These are phyloP conservation scores for Yamadazyma insecticola DNA, from an alignment of 805 yeast genomes.

Conservation along the genomic window DNA sequence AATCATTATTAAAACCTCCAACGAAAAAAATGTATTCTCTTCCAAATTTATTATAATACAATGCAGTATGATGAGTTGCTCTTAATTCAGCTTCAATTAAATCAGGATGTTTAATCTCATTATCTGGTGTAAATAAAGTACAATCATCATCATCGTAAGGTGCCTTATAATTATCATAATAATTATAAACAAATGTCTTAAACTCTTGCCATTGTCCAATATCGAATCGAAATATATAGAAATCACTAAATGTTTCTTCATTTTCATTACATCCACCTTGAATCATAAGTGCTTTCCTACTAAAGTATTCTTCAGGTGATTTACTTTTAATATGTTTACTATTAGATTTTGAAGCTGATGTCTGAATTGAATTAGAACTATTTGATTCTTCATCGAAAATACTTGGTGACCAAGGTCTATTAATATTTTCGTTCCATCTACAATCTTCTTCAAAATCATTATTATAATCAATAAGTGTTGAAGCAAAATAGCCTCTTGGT, in stretches of 20 bases:
- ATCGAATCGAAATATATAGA: conserved; percentile 28
- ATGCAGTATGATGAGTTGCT: conserved; percentile 37
- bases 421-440: conserved; percentile 9
- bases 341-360: conserved; percentile 7
- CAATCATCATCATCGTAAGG: conserved; percentile 29
- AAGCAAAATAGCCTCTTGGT: conserved; percentile 38
- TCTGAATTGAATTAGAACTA: conserved; percentile 8
- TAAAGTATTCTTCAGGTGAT: conserved; percentile 16
- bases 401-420: conserved; percentile 9
- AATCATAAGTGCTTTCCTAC: conserved; percentile 26
- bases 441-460: conserved; percentile 16
- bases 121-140: conserved; percentile 16
- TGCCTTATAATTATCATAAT: conserved; percentile 19
- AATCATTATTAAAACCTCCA: conserved; percentile 38
- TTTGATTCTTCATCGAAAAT: conserved; percentile 11
- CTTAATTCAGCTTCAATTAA: conserved; percentile 37
- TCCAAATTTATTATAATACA: conserved; percentile 28
- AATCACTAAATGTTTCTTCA: conserved; percentile 25
- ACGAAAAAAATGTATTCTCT: conserved; percentile 31
- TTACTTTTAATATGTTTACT: conserved; percentile 2
- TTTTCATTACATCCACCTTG: conserved; percentile 39
- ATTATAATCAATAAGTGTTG: conserved; percentile 21
- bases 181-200: conserved; percentile 32
- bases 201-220: conserved; percentile 31
- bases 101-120: conserved; percentile 21